Base-by-base conservation (phyloP, 768 basidiomycete species). In the Leucocoprinus sp. region DNA sequence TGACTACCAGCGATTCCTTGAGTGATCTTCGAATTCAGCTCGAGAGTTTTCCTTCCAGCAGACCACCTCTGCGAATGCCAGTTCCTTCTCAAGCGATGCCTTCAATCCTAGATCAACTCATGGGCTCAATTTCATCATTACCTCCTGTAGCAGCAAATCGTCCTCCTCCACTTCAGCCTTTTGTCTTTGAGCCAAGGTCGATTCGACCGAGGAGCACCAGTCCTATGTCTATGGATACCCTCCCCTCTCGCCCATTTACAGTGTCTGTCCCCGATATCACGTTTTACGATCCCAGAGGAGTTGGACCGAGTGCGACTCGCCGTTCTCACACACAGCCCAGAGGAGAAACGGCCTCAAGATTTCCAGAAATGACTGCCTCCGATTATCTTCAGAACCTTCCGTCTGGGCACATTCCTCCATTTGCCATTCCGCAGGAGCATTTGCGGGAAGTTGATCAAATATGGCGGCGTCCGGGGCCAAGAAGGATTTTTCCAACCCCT, bases 81-180 rank as follows among this genome's bases (percentile, higher is more conserved):
- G 62, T 76, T n/a, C 72, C 77, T 4, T 58, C 69, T 4, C 70
- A 69, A 5, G 52, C 68, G 22, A 75, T 73, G 6, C 73, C 66
- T 3, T 75, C 81, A 0, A 63, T 85, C 28, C 74, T 75, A 7
- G 72, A 82, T 40, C 73, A 77, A 43, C 59, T 86, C 4, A 74
- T 78, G 47, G 77, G 80, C 6, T 69, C 85, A 26, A 53, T 86
- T 21, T 70, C 72, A 15, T 47, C 52, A 27, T 24, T 45, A 8
- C 44, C 42, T 33, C 26, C 38, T 37, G 37, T 37, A 27, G 36
- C 46, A 14, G 46, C 50, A 8, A 48, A 39, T 37, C 42, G 49
- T 3, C 53, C 53, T 14, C 53, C 53, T 17, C 50, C 46, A 0
- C 33, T 54, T 22, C 46, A 46, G n/a, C 50, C 53, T 5, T 51